These are phyloP conservation scores for Rosa multiflora DNA, from an alignment of 306 rosid species.

Conservation along the genomic window DNA sequence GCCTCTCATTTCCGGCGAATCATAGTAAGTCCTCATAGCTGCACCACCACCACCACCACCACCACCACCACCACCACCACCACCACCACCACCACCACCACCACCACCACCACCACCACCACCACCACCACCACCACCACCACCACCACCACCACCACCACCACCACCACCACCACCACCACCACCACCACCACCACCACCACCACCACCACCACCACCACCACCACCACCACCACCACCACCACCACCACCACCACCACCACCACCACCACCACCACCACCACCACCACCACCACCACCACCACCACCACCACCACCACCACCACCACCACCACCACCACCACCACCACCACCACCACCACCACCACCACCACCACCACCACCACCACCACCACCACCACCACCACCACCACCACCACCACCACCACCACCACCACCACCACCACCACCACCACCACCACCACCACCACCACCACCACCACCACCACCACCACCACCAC, in stretches of 20 bases:
- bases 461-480: neutral
- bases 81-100: neutral
- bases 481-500: neutral
- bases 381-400: neutral
- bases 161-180: neutral
- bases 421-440: neutral
- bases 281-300: neutral
- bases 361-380: neutral
- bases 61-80: neutral
- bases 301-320: neutral
- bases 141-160: neutral
- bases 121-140: neutral
- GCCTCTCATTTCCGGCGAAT: conserved; percentile 34
- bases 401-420: neutral
- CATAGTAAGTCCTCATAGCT: conserved; percentile 34
- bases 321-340: neutral
- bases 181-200: neutral
- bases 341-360: neutral
- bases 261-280: neutral
- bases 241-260: neutral
- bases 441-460: neutral
- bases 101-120: neutral
- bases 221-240: neutral
- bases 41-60: neutral
- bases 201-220: neutral